phyloP scores from a whole-genome alignment of 306 rosid genomes.

The Comarum palustre region DNA sequence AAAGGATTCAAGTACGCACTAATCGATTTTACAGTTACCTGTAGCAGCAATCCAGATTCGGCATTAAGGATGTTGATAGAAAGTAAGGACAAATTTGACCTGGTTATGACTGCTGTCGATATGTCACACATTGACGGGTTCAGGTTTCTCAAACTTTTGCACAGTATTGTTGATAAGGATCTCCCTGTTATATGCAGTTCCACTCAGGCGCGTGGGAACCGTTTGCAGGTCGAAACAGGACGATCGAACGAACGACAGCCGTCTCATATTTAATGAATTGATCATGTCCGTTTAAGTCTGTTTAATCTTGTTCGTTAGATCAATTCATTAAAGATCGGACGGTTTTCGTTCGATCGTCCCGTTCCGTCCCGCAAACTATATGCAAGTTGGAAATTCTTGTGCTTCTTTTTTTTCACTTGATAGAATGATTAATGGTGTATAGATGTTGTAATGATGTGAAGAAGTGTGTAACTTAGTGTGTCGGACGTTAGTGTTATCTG shows the following conservation, averaged over 20 bases:
- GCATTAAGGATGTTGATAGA: constrained; percentile 26
- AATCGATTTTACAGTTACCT: neutral
- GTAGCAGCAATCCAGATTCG: neutral
- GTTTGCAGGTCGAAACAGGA: too few species aligned
- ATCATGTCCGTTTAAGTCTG: too few species aligned
- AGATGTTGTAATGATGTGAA: neutral
- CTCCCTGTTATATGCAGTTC: too few species aligned
- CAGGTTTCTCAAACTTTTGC: constrained; percentile 51
- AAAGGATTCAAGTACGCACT: neutral
- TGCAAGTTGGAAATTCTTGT: too few species aligned
- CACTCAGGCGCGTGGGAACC: too few species aligned
- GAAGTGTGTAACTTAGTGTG: neutral
- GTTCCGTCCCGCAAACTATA: too few species aligned
- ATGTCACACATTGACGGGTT: neutral
- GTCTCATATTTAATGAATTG: too few species aligned
- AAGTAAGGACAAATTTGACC: neutral
- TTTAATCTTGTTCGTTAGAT: too few species aligned
- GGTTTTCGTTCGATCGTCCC: too few species aligned
- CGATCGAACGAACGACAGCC: too few species aligned
- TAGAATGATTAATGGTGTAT: neutral
- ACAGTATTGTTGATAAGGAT: constrained; percentile 65
- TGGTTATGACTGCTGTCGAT: neutral
- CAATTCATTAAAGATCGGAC: too few species aligned
- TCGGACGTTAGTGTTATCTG: constrained; percentile 66
- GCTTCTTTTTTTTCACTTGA: neutral